Evolutionary conservation across 2,329 filamentous ascomycete genomes (phyloP), one percentile per base, ranked within the genome.

Genomic region (Diaporthe destruens): DNA sequence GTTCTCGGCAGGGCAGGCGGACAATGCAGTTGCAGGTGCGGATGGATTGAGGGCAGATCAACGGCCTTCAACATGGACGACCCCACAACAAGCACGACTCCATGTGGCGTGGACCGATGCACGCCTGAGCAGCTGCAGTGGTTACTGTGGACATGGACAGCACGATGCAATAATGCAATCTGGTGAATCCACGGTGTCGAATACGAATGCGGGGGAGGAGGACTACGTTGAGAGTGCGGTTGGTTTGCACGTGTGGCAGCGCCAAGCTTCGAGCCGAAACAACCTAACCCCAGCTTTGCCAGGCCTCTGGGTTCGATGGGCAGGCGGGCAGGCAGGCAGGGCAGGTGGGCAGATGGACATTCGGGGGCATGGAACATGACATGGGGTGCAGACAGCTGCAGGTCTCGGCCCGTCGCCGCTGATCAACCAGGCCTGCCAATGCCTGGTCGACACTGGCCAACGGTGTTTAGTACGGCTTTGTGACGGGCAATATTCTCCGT

Each of bases 391-490:
- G 44, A 36, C 44, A 65, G 44, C 44, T 65, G 61, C 61, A 66
- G 47, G 61, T 66, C 61, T 66, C 61, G 61, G 61, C 44, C 61
- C 61, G 61, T 49, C 32, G 61, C 61, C 61, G 47, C 44, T 51
- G 61, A 39, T 39, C 29, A 25, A 11, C 61, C 29, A 66, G 61
- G 61, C 44, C 32, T 29, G 29, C 29, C 29, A 29, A 5, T 29
- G 29, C 29, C 29, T 51, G 61, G 61, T 34, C 61, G 42, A 44
- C 18, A 11, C 39, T 61, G 54, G 54, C n/a, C 29, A 11, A 4
- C 6, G 12, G 34, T 20, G 29, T 39, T 12, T 51, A 23, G 47
- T 39, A 11, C 16, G 16, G 8, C 20, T 66, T 23, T 39, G 61
- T 49, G 44, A 25, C 44, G 44, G 61, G n/a, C 44, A 23, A 66